phyloP scores from a whole-genome alignment of 2,329 filamentous ascomycete genomes.

The Trichoderma asperellum region DNA sequence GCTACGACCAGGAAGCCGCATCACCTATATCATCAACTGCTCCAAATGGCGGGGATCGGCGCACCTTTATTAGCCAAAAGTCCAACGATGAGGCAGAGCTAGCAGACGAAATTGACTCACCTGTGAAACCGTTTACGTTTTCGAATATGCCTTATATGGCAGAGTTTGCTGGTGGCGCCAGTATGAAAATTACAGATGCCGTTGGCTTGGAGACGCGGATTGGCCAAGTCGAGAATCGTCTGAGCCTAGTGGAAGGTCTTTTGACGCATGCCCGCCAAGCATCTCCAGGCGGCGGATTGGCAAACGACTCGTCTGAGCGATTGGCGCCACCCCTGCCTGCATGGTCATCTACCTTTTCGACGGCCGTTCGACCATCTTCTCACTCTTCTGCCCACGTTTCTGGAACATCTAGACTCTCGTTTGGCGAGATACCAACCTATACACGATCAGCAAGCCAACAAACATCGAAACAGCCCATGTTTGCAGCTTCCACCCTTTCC shows the following conservation, averaged over 20 bases:
- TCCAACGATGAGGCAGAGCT: slow-evolving; percentile 43
- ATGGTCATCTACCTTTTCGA: slow-evolving; percentile 16
- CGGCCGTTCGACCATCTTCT: slow-evolving; percentile 29
- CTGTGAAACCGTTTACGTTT: slow-evolving; percentile 57
- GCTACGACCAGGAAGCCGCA: slow-evolving; percentile 52
- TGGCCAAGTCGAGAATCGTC: slow-evolving; percentile 53
- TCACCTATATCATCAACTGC: slow-evolving; percentile 56
- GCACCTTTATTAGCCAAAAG: slow-evolving; percentile 39
- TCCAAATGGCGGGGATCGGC: slow-evolving; percentile 44
- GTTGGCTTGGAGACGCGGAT: slow-evolving; percentile 59
- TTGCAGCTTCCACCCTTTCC: slow-evolving; percentile 35
- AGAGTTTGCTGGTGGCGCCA: slow-evolving; percentile 55
- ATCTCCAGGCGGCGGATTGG: slow-evolving; percentile 46
- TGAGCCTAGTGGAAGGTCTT: slow-evolving; percentile 58
- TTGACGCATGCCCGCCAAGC: slow-evolving; percentile 55
- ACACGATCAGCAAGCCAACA: slow-evolving; percentile 38
- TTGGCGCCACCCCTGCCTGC: slow-evolving; percentile 35
- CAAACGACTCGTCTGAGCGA: slow-evolving; percentile 37
- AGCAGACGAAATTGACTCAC: slow-evolving; percentile 39
- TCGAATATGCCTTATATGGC: slow-evolving; percentile 51
- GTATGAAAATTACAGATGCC: slow-evolving; percentile 62
- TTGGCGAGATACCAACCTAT: slow-evolving; percentile 52
- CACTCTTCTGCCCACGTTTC: slow-evolving; percentile 47
- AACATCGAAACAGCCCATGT: slow-evolving; percentile 3
- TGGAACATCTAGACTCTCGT: slow-evolving; percentile 48